phyloP scores from a whole-genome alignment of 176 grass and related monocot genomes.

The Echinochloa phyllopogon region DNA sequence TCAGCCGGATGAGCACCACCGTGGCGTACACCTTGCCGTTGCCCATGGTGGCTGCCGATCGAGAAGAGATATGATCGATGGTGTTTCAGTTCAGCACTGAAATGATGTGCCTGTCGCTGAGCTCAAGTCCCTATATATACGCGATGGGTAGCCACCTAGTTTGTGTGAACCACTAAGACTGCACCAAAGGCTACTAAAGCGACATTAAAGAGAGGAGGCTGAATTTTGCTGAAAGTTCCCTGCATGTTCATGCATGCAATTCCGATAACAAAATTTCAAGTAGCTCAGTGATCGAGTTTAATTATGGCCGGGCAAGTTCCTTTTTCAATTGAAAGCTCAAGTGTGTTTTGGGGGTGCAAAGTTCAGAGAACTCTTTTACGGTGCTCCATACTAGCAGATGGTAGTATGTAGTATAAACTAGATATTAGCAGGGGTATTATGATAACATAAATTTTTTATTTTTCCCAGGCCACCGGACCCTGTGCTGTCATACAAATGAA shows the following conservation, averaged over 20 bases:
- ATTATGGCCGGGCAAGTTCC: not conserved
- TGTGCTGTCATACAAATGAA: too few species aligned
- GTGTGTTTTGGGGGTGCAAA: not conserved
- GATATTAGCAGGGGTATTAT: too few species aligned
- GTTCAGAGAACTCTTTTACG: too few species aligned
- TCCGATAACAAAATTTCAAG: slow-evolving; percentile 40
- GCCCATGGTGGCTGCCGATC: slow-evolving; percentile 37
- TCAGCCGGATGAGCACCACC: slow-evolving; percentile 60
- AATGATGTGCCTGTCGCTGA: not conserved
- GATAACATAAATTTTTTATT: too few species aligned
- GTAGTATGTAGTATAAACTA: too few species aligned
- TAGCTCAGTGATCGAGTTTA: slow-evolving; percentile 2
- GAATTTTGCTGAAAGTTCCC: slow-evolving; percentile 36
- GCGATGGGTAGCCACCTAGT: not conserved
- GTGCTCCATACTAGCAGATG: too few species aligned
- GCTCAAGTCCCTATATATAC: slow-evolving; percentile 30
- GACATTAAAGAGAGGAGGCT: slow-evolving; percentile 10
- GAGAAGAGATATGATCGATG: not conserved
- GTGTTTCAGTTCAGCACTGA: slow-evolving; percentile 14
- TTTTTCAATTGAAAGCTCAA: not conserved
- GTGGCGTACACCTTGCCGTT: slow-evolving; percentile 56
- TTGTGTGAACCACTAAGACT: slow-evolving; percentile 44
- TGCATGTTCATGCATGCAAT: slow-evolving; percentile 37
- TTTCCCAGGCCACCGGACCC: too few species aligned
- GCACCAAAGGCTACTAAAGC: not conserved